Evolutionary conservation across 2,329 filamentous ascomycete species (phyloP), one percentile per base, ranked within the genome.

Genomic region (Trichophyton mentagrophytes): DNA sequence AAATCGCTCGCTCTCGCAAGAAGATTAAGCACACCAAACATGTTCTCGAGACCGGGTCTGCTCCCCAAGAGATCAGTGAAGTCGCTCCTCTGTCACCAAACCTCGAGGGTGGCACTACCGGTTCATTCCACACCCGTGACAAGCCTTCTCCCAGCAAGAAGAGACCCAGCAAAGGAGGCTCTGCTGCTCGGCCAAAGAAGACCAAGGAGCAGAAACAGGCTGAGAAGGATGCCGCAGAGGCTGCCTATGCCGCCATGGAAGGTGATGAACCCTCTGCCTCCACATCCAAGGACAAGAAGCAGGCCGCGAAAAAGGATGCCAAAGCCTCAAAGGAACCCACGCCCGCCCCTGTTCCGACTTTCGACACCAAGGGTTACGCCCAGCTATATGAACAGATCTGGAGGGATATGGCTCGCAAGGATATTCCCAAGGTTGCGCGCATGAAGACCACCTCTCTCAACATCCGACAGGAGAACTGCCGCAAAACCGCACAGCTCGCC

Each of bases 331-430:
- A 76, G 64, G 74, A 79, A 66, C 61, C 72, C 27, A 76, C 72
- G 38, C 74, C 79, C 0, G 69, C 76, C 3, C 79, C 83, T 22
- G 81, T 85, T 62, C 81, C 83, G 63, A 81, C 82, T 63, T 93
- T 89, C 74, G 86, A 89, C 66, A 93, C 90, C 58, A 95, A 96
- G 72, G 90, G 89, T 17, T 99, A 95, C 77, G 90, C 95, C 69
- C 91, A 95, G 73, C 92, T 99, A 61, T 96, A 96, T 73, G 91
- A 96, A 69, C 90, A 96, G 73, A 97, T 97, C 66, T 95, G 90
- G 86, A 88, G 92, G 65, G 93, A 99, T 69, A 85, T 99, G 68
- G 89, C 92, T 1, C 85, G 90, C 63, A 96, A 96, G 72, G 90
- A 96, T 72, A 88, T 96, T 63, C 89, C 88, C 69, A 97, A 96